Base-by-base conservation (phyloP, 2,329 filamentous ascomycete species). In the Leptoxyphium fumago region DNA sequence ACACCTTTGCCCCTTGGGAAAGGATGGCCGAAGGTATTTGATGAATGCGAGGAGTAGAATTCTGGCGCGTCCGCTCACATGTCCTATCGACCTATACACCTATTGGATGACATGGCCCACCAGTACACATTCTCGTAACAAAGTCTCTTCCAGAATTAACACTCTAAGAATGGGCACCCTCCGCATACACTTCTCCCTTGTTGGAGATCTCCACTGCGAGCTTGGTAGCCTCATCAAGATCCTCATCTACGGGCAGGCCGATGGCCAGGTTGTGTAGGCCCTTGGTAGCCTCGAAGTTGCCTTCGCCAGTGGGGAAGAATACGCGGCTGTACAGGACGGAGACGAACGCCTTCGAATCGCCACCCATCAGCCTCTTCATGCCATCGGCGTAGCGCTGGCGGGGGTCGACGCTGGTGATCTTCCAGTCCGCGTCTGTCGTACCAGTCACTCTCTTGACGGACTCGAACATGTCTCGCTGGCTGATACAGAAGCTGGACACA, bases 391-490 rank as follows among this genome's bases (percentile, higher is more conserved):
- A 75, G 17, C 77, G 67, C 55, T 73, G 59, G 36, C 62, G 49
- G 1, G 64, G 60, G 0, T 57, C 51, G 58, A 78, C 70, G 7
- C 68, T 59, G 1, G 55, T 64, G 44, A 84, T 68, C 2, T 55
- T 67, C 80, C 80, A 84, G 52, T 82, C 78, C 0, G 58, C 61
- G 34, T 78, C 73, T 1, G 62, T 71, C 0, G 72, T 75, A 0
- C 70, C 70, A 0, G 73, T 72, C 3, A 78, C 77, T 0, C 72
- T 70, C 52, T 78, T 68, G 10, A 79, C 60, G n/a, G 70, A 71
- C 34, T 72, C 70, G 43, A 84, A 68, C 65, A 84, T 82, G 9
- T 84, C 78, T 10, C 68, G 67, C 58, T 84, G 80, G 46, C 61
- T 75, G 47, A 78, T 51, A 10, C 63, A 57, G 61, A 81, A 83